Conservation (phyloP, 2,329 filamentous ascomycete genomes). For the Pestalotiopsis sp. region DNA sequence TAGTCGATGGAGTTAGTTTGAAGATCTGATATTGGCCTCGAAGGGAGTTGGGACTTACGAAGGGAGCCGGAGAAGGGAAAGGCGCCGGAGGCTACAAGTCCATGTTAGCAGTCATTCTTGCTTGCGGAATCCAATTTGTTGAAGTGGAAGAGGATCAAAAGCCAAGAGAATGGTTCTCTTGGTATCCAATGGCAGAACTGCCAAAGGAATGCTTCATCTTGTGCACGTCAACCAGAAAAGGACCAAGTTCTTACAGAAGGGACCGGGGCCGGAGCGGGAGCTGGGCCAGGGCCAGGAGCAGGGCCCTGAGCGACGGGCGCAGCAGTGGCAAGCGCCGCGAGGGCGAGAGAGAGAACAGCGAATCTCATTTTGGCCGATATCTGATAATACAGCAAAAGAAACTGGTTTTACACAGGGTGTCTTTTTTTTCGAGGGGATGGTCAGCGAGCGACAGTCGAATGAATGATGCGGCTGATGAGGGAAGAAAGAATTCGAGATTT, state of each 20-base stretch:
- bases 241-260: constrained; percentile 2
- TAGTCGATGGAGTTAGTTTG: neutral
- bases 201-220: neutral
- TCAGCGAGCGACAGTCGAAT: constrained; percentile 8
- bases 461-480: constrained; percentile 10
- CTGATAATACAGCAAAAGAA: neutral
- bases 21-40: neutral
- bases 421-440: neutral
- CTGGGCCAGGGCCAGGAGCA: neutral
- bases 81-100: neutral
- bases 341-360: constrained; percentile 1
- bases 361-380: constrained; percentile 8
- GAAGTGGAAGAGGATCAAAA: neutral
- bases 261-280: neutral
- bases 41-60: neutral
- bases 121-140: neutral
- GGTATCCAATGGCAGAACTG: neutral
- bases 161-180: neutral
- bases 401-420: neutral
- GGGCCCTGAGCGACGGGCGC: neutral
- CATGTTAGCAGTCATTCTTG: neutral
- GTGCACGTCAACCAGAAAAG: neutral
- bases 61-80: neutral
- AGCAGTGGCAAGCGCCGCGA: constrained; percentile 4
- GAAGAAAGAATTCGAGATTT: neutral